Base-by-base conservation (phyloP, 2,329 filamentous ascomycete species). In the Venturia carpophila region DNA sequence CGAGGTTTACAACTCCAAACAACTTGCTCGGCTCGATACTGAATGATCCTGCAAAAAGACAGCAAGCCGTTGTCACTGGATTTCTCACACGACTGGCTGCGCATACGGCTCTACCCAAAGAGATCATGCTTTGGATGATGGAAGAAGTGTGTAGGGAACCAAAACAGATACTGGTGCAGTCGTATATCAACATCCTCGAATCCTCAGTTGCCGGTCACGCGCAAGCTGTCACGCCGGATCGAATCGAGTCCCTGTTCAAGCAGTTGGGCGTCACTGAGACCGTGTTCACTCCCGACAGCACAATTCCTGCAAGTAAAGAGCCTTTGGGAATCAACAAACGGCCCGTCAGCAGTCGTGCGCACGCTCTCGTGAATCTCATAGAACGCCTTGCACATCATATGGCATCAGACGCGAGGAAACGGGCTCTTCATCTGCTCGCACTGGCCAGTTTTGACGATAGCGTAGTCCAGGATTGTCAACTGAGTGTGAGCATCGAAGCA, bases 61-160 rank as follows among this genome's bases (percentile, higher is more conserved):
- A 75, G n/a, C 72, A 77, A 58, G 76, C 78, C 9, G 78, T 78
- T 67, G 65, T 75, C 5, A 73, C 75, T 55, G 79, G 79, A 0
- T 78, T 79, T 66, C 74, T 76, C 24, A 70, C 72, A 5, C 73
- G 75, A 47, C 70, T 79, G 19, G 76, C 78, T 56, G 70, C 69
- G 5, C 68, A 71, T 17, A 71, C 74, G 45, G 67, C 72, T 5
- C 68, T 81, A 5, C 77, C 78, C 1, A 68, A 70, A 37, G 74
- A 74, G 41, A 62, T 79, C 6, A 71, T 76, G 5, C 68, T 69
- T 3, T 82, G 79, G 79, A 76, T 80, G 68, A 70, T 78, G 13
- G 71, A 75, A 9, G 73, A 78, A 67, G 68, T 71, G 69, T 69
- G 70, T 17, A 68, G 67, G 63, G 72, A 71, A 63, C 67, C 65